Evolutionary conservation across 306 rosid genomes (phyloP).

Genomic region (Vigna radiata): DNA sequence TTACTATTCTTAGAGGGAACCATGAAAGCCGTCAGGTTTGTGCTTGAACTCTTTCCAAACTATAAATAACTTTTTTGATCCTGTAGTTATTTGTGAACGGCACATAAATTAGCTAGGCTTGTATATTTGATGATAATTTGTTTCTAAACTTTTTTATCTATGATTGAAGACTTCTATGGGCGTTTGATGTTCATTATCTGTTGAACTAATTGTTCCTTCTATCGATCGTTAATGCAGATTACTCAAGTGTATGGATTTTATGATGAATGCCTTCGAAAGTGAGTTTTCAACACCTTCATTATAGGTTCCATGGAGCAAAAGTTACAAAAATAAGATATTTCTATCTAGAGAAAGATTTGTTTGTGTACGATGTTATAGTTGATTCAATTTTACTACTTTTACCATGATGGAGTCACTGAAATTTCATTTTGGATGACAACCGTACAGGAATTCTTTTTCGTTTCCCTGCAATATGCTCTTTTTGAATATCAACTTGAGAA

Average conservation of each 20-base stretch:
- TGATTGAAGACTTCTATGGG: slow-evolving; percentile 33
- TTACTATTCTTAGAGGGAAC: slow-evolving; percentile 98
- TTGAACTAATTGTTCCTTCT: slow-evolving; percentile 48
- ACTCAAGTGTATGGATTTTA: slow-evolving; percentile 97
- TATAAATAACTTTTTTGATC: not conserved
- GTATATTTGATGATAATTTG: slow-evolving; percentile 18
- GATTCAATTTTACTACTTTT: not conserved
- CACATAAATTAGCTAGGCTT: slow-evolving; percentile 14
- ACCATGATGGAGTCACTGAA: not conserved
- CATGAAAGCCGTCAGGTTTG: slow-evolving; percentile 99
- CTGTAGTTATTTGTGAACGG: slow-evolving; percentile 1
- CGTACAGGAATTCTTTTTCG: not conserved
- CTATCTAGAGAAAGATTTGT: slow-evolving; percentile 30
- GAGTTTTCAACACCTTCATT: slow-evolving; percentile 59
- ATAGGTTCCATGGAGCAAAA: slow-evolving; percentile 29
- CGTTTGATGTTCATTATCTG: slow-evolving; percentile 3
- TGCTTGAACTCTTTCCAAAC: slow-evolving; percentile 36
- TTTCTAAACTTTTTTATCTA: slow-evolving; percentile 2
- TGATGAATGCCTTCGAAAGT: slow-evolving; percentile 95
- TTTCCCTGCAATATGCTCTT: not conserved
- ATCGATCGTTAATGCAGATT: slow-evolving; percentile 60
- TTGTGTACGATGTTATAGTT: slow-evolving; percentile 15
- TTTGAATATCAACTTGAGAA: slow-evolving; percentile 15
- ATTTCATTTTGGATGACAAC: slow-evolving; percentile 26
- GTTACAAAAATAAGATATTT: slow-evolving; percentile 6